Base-by-base conservation (phyloP, 1,284 basidiomycete genomes). In the Nidula niveotomentosa region DNA sequence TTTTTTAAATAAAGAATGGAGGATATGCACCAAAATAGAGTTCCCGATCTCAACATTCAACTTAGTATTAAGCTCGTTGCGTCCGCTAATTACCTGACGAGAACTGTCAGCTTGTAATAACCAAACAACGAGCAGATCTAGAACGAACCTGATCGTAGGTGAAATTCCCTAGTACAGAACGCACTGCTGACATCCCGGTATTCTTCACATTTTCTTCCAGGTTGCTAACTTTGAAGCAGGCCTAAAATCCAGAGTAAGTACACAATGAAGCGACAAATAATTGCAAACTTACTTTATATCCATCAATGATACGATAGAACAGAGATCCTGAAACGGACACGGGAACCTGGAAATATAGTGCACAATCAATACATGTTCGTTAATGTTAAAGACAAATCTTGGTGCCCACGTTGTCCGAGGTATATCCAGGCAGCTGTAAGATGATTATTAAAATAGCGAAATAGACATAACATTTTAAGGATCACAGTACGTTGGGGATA, bases 151-250 rank as follows among this genome's bases (percentile, higher is more conserved):
- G 71, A 41, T 77, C 76, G 53, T 77, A 78, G 2, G 74, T 67
- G 58, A 83, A 83, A 36, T 68, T 67, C 8, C 80, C 80, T 13
- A 83, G 66, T 15, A 82, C 74, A 34, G 77, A 76, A 18, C 80
- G 71, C 59, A 81, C 74, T 7, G 79, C 79, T 2, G 77, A 79
- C 17, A 75, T 81, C 13, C 80, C 80, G 5, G 78, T 79, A 52
- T 77, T 77, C 51, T 72, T 69, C 23, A 82, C 76, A 58, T 81
- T 81, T 13, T 63, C 63, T 44, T 75, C 65, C 12, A 80, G 76
- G 51, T 81, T 69, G 55, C 74, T 75, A 0, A 82, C 76, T 15
- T 68, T 67, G 60, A 81, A 83, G 54, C 77, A 79, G 0, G 80
- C 78, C 70, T 72, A 35, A 44, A 39, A 18, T 48, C 37, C 13